Evolutionary conservation across 305 asterid genomes (phyloP).

Genomic region (Caryopteris hybrid): DNA sequence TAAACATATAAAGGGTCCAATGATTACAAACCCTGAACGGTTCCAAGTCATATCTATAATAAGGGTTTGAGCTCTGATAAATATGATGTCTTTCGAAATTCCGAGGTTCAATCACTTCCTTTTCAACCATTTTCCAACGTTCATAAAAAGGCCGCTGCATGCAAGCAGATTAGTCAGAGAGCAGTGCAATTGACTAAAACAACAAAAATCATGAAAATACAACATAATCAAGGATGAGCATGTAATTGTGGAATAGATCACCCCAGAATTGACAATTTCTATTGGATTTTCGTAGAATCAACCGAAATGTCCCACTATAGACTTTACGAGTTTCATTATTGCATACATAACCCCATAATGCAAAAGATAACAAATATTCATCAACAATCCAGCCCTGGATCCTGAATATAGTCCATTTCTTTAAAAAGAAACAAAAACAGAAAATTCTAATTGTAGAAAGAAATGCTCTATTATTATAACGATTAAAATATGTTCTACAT

Average conservation of each 20-base stretch:
- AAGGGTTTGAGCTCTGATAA: constrained; percentile 63
- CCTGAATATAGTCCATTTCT: background rate
- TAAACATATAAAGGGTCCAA: constrained; percentile 9
- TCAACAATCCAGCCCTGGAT: background rate
- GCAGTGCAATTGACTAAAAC: constrained; percentile 3
- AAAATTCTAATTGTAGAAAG: background rate
- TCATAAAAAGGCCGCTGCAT: constrained; percentile 86
- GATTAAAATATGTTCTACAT: too few relatives aligned
- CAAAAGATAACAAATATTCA: background rate
- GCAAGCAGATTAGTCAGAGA: constrained; percentile 10
- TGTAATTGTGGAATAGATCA: background rate
- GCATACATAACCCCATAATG: background rate
- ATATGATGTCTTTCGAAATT: constrained; percentile 65
- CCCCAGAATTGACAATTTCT: background rate
- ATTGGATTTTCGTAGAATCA: background rate
- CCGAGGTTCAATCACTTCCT: constrained; percentile 92
- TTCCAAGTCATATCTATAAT: constrained; percentile 88
- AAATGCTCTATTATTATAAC: background rate
- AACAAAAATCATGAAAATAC: background rate
- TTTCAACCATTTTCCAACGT: constrained; percentile 96
- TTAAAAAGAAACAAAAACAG: background rate
- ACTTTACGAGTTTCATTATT: background rate
- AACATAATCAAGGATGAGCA: background rate
- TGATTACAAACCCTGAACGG: constrained; percentile 80
- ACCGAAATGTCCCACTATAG: background rate